Base-by-base conservation (phyloP, 305 asterid genomes). In the Fraxinus greggii region DNA sequence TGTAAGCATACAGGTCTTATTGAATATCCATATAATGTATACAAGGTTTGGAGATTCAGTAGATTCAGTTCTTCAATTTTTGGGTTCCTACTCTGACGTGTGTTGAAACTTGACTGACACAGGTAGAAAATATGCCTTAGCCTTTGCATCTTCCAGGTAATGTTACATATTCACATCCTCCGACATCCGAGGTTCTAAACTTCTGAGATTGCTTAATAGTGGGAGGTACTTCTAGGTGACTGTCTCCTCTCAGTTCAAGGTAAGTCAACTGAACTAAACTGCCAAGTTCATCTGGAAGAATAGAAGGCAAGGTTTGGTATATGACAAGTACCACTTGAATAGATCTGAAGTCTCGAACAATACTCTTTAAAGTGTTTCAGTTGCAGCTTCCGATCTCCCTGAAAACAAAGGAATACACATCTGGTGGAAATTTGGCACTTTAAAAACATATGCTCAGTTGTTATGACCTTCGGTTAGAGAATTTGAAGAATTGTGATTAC, bases 61-160 rank as follows among this genome's bases (percentile, higher is more conserved):
- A 70, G 38, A 70, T 29, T 28, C 24, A 70, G 42, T 70, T 70
- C 76, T 17, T 70, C 76, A 70, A 70, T 17, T 28, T 31, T 29
- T 13, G 21, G 26, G 76, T 70, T 29, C 40, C n/a, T 31, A 28
- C 23, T 13, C 23, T 12, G 33, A 29, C 10, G 7, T 4, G 3
- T 17, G 15, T 28, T 70, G 40, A 70, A 70, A 70, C 36, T 28
- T 70, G 40, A 23, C 76, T 29, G 42, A 28, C 32, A 29, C 32
- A 70, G 42, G 42, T 31, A 28, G 42, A 32, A 31, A 70, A 70
- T 29, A 24, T 31, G 76, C 24, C 38, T 15, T 70, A 70, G 40
- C 29, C 42, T 29, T 70, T 70, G 26, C 76, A 70, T 70, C 36
- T 70, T 70, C 42, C 76, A 70, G 45, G 76, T 70, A 70, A 13